phyloP scores from a whole-genome alignment of 2,329 filamentous ascomycete species.

The Aspergillus sp. region DNA sequence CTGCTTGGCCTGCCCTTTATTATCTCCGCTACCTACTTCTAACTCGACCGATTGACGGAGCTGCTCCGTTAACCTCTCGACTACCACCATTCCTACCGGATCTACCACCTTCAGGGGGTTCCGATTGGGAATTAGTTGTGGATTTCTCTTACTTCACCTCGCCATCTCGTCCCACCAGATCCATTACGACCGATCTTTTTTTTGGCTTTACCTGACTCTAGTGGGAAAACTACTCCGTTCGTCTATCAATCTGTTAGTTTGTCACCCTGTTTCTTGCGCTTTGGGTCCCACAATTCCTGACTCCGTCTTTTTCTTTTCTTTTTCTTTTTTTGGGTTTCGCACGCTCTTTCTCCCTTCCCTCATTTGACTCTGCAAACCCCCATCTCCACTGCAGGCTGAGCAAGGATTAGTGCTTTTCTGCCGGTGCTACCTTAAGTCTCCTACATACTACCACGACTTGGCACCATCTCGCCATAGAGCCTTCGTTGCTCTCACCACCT shows the following conservation, averaged over 20 bases:
- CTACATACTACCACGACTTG: conserved; percentile 17
- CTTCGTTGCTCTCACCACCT: neutral
- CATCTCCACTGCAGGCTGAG: conserved; percentile 13
- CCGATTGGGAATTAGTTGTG: too few species aligned
- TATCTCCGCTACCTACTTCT: too few species aligned
- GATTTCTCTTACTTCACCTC: too few species aligned
- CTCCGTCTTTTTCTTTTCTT: conserved; percentile 3
- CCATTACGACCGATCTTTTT: neutral
- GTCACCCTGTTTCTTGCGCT: neutral
- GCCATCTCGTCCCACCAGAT: too few species aligned
- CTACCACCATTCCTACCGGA: too few species aligned
- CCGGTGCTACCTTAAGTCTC: conserved; percentile 22
- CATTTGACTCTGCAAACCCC: neutral
- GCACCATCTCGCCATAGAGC: conserved; percentile 14
- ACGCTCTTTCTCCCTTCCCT: conserved; percentile 1
- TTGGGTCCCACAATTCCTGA: conserved; percentile 15
- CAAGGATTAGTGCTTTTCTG: conserved; percentile 6
- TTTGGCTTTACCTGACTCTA: neutral
- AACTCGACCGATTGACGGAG: too few species aligned
- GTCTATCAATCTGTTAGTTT: neutral
- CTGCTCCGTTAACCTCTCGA: too few species aligned
- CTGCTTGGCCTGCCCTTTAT: too few species aligned
- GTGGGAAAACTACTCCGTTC: neutral
- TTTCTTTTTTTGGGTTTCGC: conserved; percentile 1
- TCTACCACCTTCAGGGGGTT: too few species aligned